Evolutionary conservation across 2,329 filamentous ascomycete genomes (phyloP), one percentile per base, ranked within the genome.

Genomic region (Ophiostoma sp.): DNA sequence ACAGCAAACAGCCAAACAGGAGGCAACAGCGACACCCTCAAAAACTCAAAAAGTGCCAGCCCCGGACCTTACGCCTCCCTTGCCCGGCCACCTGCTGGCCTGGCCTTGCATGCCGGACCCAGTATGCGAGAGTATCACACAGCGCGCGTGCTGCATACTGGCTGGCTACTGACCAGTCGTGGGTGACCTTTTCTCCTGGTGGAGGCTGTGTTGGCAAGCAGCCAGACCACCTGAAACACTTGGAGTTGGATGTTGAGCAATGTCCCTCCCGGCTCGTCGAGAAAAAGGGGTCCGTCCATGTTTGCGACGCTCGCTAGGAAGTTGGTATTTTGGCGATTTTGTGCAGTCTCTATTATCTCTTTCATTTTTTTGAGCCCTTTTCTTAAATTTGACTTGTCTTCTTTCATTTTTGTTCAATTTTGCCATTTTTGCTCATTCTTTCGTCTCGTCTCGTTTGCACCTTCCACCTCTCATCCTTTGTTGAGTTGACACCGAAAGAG

Each of bases 191-290:
- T 48, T 42, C 31, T 28, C n/a, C 25, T 42, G 17, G 36, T 59
- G 70, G 73, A 74, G 75, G 75, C 75, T 73, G 73, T 72, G 74
- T 73, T 71, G 69, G 39, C 36, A 36, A 33, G 48, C 69, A 57
- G 50, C 63, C 31, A 48, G 48, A 61, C 50, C 48, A 73, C 25
- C 57, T 75, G 75, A 76, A 76, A 76, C 75, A 70, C 68, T 66
- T 59, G 15, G 68, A 55, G 74, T 75, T 63, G 72, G 74, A 76
- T n/a, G 70, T 74, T 70, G 52, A 61, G 66, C 70, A 70, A 28
- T 28, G 55, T 45, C 61, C 73, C n/a, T n/a, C 69, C 55, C 33
- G 36, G n/a, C 31, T 55, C 66, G 15, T 36, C 33, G 17, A 50
- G 19, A 55, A 48, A 57, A 70, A 57, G 66, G 50, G 36, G 25